These are phyloP conservation scores for Hemisphaericaspora nanyangensis DNA, from an alignment of 805 yeast genomes.

Conservation along the genomic window DNA sequence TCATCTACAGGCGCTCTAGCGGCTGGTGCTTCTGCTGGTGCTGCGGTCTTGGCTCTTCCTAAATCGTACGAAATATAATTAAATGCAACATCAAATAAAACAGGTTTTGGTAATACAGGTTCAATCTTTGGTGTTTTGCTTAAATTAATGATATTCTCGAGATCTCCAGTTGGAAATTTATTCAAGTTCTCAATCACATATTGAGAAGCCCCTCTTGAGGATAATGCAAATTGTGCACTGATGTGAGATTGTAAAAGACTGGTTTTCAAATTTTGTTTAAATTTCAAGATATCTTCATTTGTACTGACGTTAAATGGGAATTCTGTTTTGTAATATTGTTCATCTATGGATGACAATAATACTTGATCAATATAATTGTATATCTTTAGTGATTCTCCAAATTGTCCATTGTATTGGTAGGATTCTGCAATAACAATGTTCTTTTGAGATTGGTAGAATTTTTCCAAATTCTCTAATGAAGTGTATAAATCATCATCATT, in stretches of 20 bases:
- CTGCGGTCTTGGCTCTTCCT: conserved; percentile 15
- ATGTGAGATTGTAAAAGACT: conserved; percentile 32
- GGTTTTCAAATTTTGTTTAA: conserved; percentile 16
- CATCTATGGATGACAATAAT: conserved; percentile 8
- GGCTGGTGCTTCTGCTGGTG: conserved; percentile 1
- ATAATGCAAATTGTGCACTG: conserved; percentile 43
- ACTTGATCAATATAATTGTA: conserved; percentile 20
- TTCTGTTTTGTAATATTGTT: conserved; percentile 25
- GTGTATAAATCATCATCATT: conserved; percentile 68
- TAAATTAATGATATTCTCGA: conserved; percentile 20
- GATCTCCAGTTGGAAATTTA: conserved; percentile 30
- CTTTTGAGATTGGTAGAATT: conserved; percentile 45
- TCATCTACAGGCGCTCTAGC: not conserved
- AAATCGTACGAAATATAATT: conserved; percentile 63
- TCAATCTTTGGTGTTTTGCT: conserved; percentile 26
- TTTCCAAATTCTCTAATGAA: conserved; percentile 49
- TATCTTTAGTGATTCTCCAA: conserved; percentile 47
- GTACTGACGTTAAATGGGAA: conserved; percentile 43
- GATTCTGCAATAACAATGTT: conserved; percentile 42
- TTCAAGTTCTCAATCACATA: conserved; percentile 45
- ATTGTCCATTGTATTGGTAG: conserved; percentile 37
- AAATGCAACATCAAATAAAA: conserved; percentile 84
- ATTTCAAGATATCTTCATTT: conserved; percentile 25
- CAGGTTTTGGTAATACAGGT: conserved; percentile 80
- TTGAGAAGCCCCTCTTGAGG: conserved; percentile 4